phyloP scores from a whole-genome alignment of 371 early-diverging fungal species.

The Mortierella sp. region DNA sequence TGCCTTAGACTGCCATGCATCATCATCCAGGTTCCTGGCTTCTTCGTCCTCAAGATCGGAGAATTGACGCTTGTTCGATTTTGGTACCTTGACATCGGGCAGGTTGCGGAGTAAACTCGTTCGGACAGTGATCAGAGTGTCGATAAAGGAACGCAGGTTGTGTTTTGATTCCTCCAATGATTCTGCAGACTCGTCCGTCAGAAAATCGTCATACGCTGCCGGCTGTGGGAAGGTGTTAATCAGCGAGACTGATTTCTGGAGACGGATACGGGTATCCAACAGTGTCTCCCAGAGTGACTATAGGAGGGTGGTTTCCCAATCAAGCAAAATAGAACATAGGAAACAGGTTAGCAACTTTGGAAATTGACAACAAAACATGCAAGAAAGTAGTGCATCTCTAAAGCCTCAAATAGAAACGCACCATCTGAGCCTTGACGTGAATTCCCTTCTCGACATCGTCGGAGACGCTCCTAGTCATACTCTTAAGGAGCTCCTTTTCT shows the following conservation, averaged over 20 bases:
- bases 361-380: no score
- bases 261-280: slow-evolving; percentile 89
- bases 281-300: slow-evolving; percentile 87
- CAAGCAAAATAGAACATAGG: no score
- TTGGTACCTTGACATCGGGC: slow-evolving; percentile 39
- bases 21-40: slow-evolving; percentile 63
- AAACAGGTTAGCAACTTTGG: no score
- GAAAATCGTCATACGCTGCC: slow-evolving; percentile 34
- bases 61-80: slow-evolving; percentile 50
- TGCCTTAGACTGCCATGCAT: slow-evolving; percentile 62
- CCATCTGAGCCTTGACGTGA: slow-evolving; percentile 83
- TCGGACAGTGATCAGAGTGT: slow-evolving; percentile 44
- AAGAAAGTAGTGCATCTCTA: no score
- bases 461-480: slow-evolving; percentile 65
- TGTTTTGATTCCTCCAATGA: slow-evolving; percentile 47
- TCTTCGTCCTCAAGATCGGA: slow-evolving; percentile 48
- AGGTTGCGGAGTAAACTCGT: slow-evolving; percentile 50
- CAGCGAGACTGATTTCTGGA: slow-evolving; percentile 80
- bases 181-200: slow-evolving; percentile 44
- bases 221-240: slow-evolving; percentile 87
- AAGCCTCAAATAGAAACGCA: no score
- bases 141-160: slow-evolving; percentile 45
- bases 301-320: no score
- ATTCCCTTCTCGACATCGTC: slow-evolving; percentile 90
- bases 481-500: slow-evolving; percentile 70